Evolutionary conservation across 2,329 filamentous ascomycete species (phyloP).

Genomic region (Colletotrichum sp.): DNA sequence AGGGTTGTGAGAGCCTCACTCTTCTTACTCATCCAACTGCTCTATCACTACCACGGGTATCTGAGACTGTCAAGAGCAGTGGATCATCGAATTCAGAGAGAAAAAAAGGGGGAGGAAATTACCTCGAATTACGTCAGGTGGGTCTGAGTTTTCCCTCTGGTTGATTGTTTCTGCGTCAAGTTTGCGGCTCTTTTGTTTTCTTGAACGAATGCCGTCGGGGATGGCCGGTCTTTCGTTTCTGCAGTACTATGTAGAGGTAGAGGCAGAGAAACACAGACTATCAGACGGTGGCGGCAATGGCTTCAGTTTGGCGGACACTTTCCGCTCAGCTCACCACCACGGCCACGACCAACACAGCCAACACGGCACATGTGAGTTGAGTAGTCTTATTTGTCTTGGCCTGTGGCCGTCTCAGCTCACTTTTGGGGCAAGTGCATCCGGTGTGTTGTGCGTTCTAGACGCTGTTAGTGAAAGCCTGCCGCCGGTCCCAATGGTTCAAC

Average conservation of each 20-base stretch:
- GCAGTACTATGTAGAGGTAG: neutral
- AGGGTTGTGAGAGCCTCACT: neutral
- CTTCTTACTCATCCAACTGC: neutral
- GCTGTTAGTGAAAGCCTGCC: neutral
- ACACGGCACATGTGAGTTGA: neutral
- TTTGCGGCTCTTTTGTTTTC: neutral
- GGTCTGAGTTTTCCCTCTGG: neutral
- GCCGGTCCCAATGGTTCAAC: neutral
- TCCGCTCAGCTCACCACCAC: neutral
- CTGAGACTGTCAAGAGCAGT: neutral
- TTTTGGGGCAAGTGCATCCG: neutral
- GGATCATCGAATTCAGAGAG: neutral
- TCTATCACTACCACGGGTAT: neutral
- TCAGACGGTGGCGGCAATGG: slow-evolving; percentile 7
- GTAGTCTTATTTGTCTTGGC: neutral
- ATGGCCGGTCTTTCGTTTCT: neutral
- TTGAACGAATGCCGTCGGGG: neutral
- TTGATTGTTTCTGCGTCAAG: neutral
- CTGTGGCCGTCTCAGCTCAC: neutral
- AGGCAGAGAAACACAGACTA: neutral
- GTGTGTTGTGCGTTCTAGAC: neutral
- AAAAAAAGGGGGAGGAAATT: neutral
- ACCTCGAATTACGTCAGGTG: slow-evolving; percentile 19
- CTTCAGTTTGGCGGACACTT: neutral
- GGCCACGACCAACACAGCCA: neutral